Evolutionary conservation across 164 flowering plant genomes (phyloP).

Genomic region (Aristolochia contorta): DNA sequence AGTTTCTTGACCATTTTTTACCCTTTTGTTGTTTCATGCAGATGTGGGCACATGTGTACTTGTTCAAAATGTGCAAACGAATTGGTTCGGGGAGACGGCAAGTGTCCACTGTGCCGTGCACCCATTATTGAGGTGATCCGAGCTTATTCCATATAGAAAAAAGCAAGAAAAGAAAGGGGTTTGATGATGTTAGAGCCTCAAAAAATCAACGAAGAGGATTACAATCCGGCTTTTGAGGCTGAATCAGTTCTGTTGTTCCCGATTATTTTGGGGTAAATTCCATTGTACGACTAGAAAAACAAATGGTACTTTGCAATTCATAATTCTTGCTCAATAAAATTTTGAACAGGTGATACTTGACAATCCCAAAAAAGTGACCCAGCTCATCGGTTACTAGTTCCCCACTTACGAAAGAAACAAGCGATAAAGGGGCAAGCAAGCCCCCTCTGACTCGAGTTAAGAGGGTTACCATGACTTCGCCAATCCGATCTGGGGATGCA

Average conservation of each 20-base stretch:
- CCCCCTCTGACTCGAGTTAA: too few relatives aligned
- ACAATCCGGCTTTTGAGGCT: constrained; percentile 1
- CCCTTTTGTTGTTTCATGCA: constrained; percentile 16
- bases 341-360: neutral
- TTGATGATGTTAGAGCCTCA: constrained; percentile 12
- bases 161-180: constrained; percentile 2
- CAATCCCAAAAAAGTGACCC: too few relatives aligned
- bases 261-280: constrained; percentile 8
- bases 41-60: constrained; percentile 97
- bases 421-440: too few relatives aligned
- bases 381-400: too few relatives aligned
- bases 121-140: constrained; percentile 80
- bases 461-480: too few relatives aligned
- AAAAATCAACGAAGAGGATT: neutral
- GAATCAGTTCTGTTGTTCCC: constrained; percentile 3
- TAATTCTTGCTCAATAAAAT: constrained; percentile 12
- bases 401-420: too few relatives aligned
- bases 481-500: too few relatives aligned
- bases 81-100: constrained; percentile 55
- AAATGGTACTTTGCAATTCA: constrained; percentile 17
- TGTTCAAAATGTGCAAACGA: constrained; percentile 82
- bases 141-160: constrained; percentile 51
- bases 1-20: neutral
- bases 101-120: constrained; percentile 94
- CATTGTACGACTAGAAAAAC: constrained; percentile 20